Base-by-base conservation (phyloP, 1,284 basidiomycete species). In the Sporisorium scitamineum region DNA sequence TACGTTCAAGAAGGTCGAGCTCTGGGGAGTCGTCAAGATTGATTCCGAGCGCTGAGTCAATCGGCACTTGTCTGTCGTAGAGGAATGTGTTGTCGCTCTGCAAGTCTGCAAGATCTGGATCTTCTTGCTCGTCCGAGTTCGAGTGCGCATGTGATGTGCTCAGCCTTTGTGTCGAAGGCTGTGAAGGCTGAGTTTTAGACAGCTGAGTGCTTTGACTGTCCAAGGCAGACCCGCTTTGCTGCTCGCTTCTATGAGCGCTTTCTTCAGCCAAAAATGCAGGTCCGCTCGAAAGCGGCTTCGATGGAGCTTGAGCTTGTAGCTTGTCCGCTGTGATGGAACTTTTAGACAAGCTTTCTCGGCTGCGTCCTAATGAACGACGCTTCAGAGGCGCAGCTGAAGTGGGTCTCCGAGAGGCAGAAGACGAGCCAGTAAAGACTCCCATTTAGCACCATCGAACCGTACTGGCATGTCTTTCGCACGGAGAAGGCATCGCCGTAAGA, bases 81-180 rank as follows among this genome's bases (percentile, higher is more conserved):
- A 64, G 44, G 34, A 68, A 54, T 1, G 65, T 54, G 57, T 67
- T 61, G 60, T 73, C 64, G 32, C 60, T 64, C 20, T 67, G 56
- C 41, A 73, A 14, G 13, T 73, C 70, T 20, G 60, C 52, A 4
- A 73, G 34, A 8, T 73, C 61, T 2, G 57, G 54, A 1, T 65
- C 68, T 27, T 20, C 31, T 7, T 67, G 61, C 31, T 63, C 61
- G 20, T 63, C 61, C 26, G 44, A n/a, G 24, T 7, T 20, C 16
- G 6, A 7, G n/a, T 1, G 24, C 11, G 48, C 5, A 42, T 52
- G 18, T n/a, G 37, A 31, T 31, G 44, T 16, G 16, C 22, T 8
- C 24, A 26, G 37, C 24, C 41, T 9, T 27, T 1, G 37, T 29
- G 7, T 7, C 2, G 22, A 16, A 34, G 32, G 8, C 5, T 14